These are phyloP conservation scores for Mortierella sp. DNA, from an alignment of 371 early-diverging fungal species.

Conservation along the genomic window DNA sequence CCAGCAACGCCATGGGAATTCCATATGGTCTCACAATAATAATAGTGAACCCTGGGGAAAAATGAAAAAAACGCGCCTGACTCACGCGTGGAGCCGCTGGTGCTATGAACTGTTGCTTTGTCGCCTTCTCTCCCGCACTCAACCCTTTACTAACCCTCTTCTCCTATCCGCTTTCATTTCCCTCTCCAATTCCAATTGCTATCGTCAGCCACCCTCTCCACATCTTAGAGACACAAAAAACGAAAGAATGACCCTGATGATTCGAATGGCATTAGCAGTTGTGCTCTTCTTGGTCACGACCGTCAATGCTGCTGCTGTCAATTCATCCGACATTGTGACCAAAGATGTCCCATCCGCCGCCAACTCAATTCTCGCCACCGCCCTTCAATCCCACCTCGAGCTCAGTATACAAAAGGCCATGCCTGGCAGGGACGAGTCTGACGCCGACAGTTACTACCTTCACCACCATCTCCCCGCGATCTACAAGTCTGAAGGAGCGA, in stretches of 20 bases:
- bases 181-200: neutral
- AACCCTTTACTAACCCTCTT: no score
- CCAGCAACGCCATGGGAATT: no score
- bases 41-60: no score
- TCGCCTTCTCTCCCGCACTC: no score
- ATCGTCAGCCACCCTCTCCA: neutral
- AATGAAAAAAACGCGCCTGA: no score
- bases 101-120: no score
- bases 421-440: neutral
- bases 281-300: neutral
- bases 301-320: no score
- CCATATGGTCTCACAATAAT: no score
- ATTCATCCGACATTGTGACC: no score
- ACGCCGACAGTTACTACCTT: neutral
- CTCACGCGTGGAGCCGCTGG: no score
- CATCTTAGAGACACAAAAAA: neutral
- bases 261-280: neutral
- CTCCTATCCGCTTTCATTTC: no score
- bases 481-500: neutral
- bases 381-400: neutral
- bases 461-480: neutral
- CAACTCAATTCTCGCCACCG: neutral
- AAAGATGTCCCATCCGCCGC: neutral
- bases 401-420: neutral
- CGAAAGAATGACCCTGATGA: neutral